A percentile compares a stretch with the other conserved stretches of the same genome.
Conservation (phyloP, 345 rosid species). For the Turritis glabra region DNA sequence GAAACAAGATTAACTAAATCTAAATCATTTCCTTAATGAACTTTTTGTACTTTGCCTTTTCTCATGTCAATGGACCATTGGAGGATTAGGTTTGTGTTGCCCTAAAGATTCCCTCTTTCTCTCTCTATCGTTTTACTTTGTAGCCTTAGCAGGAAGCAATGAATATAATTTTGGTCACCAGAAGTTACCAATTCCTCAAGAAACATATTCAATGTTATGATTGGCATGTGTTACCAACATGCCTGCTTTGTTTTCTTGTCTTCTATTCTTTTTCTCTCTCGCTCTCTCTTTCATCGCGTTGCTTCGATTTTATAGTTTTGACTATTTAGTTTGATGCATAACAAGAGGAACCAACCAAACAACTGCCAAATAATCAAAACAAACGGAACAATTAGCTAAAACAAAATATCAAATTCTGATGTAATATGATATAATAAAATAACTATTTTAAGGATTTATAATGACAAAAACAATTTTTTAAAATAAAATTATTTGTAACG, state of each 20-base stretch:
- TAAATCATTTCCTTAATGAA: conserved; percentile 37
- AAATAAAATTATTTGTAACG: not conserved
- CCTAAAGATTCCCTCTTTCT: conserved; percentile 11
- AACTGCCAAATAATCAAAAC: not conserved
- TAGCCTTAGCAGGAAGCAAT: conserved; percentile 37
- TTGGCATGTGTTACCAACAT: conserved; percentile 44
- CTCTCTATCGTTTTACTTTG: conserved; percentile 8
- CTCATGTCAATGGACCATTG: conserved; percentile 26
- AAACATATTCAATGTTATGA: conserved; percentile 38
- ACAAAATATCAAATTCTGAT: not conserved
- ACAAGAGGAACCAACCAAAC: not conserved
- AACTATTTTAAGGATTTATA: not conserved
- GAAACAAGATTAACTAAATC: not conserved
- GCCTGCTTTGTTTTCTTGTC: conserved; percentile 22
- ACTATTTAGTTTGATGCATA: not conserved
- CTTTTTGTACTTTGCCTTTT: conserved; percentile 33
- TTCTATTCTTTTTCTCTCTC: not conserved
- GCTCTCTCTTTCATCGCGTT: not conserved
- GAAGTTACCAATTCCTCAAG: conserved; percentile 37
- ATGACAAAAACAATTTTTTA: not conserved
- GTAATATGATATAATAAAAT: too few relatives aligned
- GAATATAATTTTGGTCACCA: conserved; percentile 35
- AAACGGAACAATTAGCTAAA: not conserved
- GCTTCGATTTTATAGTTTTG: not conserved
- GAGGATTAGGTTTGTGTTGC: conserved; percentile 23